Base-by-base conservation (phyloP, 2,329 filamentous ascomycete species). In the Fusarium redolens region DNA sequence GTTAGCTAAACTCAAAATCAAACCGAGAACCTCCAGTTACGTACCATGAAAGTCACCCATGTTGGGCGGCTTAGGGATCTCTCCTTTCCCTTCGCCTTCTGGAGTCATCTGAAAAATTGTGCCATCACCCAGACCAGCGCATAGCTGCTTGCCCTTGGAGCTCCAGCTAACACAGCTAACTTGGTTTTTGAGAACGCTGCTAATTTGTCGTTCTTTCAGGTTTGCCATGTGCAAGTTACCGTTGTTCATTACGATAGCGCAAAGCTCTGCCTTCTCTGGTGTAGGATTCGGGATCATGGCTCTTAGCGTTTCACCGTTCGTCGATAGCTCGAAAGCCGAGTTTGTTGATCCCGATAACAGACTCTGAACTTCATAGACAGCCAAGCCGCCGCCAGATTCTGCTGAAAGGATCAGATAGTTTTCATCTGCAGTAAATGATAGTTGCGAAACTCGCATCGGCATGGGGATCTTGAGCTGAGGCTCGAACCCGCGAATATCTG, bases 141-240 rank as follows among this genome's bases (percentile, higher is more conserved):
- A 92, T 47, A 99, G 86, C 80, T 98, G 96, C 81, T 97, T 99
- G 51, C 96, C 96, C 79, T 92, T 94, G 68, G 90, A 92, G 81
- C 96, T 99, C 96, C 97, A 99, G 62, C 93, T 92, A 10, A 94
- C 88, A 77, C 93, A 96, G 79, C 92, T 95, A 33, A 97, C 95
- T 52, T 92, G 91, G 33, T 88, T 86, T 77, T 92, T 93, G 71
- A 97, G 85, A 2, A 77, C 85, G 71, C 84, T 87, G 38, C 93
- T 93, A 72, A 90, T 90, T 25, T 86, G 86, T 54, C 88, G 87
- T 41, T 91, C 88, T 77, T 92, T 91, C 67, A 99, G 82, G 80
- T 97, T 93, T 12, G 93, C 93, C 81, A 99, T 90, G 79, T 95
- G 85, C 22, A 99, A 86, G 75, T 96, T 93, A 18, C 96, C 96